phyloP scores from a whole-genome alignment of 164 flowering plant species.

The Umbellularia californica region DNA sequence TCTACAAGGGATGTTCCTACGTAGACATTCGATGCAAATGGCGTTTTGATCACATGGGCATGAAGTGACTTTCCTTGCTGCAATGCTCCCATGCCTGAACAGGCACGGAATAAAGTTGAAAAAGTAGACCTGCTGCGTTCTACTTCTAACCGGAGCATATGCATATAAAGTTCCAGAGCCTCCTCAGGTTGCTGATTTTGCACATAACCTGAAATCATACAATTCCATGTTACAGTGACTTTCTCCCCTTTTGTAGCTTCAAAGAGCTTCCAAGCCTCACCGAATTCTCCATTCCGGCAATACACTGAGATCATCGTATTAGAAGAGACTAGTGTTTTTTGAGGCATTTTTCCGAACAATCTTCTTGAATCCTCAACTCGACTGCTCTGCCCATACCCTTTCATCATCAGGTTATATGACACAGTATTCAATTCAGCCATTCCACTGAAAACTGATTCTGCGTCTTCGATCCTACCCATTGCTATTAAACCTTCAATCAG shows the following conservation, averaged over 20 bases:
- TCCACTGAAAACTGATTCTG: constrained; percentile 36
- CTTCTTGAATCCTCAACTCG: constrained; percentile 40
- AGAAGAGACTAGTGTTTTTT: constrained; percentile 31
- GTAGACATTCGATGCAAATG: constrained; percentile 51
- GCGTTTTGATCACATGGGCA: constrained; percentile 48
- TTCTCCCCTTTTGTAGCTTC: constrained; percentile 40
- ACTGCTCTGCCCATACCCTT: constrained; percentile 54
- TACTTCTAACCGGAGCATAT: constrained; percentile 43
- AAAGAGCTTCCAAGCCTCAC: constrained; percentile 51
- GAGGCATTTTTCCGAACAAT: constrained; percentile 46
- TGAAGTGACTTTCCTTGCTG: constrained; percentile 53
- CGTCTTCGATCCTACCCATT: constrained; percentile 45
- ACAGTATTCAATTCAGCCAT: constrained; percentile 28
- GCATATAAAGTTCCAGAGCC: constrained; percentile 43
- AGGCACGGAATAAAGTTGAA: constrained; percentile 55
- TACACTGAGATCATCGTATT: constrained; percentile 64
- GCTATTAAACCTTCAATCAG: constrained; percentile 41
- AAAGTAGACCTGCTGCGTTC: constrained; percentile 56
- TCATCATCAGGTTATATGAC: constrained; percentile 62
- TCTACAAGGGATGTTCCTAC: constrained; percentile 75
- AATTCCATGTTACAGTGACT: constrained; percentile 68
- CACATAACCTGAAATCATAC: constrained; percentile 64
- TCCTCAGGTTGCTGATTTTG: constrained; percentile 44
- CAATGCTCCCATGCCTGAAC: constrained; percentile 58
- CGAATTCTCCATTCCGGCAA: constrained; percentile 43